Conservation (phyloP, 2,329 filamentous ascomycete species). For the Hirsutella minnesotensis region DNA sequence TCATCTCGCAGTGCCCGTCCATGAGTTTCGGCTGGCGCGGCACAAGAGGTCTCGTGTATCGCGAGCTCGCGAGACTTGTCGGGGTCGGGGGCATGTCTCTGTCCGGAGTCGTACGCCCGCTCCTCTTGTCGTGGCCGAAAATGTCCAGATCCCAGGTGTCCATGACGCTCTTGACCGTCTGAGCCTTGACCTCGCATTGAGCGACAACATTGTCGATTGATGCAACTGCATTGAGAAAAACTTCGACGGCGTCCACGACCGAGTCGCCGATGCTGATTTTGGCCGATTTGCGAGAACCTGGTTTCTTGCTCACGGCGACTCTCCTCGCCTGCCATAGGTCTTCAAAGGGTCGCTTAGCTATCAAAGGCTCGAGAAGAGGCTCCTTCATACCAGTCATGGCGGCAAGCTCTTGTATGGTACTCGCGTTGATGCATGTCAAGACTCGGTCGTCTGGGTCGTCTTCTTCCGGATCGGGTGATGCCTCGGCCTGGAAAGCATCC, state of each 20-base stretch:
- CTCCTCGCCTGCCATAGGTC: slow-evolving; percentile 52
- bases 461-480: slow-evolving; percentile 14
- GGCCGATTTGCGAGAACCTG: slow-evolving; percentile 31
- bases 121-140: slow-evolving; percentile 28
- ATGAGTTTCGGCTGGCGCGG: slow-evolving; percentile 63
- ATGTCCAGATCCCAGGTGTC: slow-evolving; percentile 37
- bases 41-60: slow-evolving; percentile 30
- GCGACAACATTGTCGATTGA: slow-evolving; percentile 74
- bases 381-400: slow-evolving; percentile 70
- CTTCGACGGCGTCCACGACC: slow-evolving; percentile 40
- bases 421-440: slow-evolving; percentile 73
- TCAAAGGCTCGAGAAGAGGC: slow-evolving; percentile 54
- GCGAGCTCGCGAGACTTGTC: slow-evolving; percentile 21
- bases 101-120: slow-evolving; percentile 17
- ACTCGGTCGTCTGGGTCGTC: slow-evolving; percentile 34
- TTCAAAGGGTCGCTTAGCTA: slow-evolving; percentile 64
- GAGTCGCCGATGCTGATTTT: slow-evolving; percentile 39
- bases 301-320: slow-evolving; percentile 43
- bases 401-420: slow-evolving; percentile 60
- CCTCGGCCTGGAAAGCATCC: slow-evolving; percentile 26
- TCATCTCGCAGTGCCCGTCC: slow-evolving; percentile 65
- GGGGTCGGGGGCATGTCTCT: slow-evolving; percentile 30
- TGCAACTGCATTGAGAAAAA: slow-evolving; percentile 69
- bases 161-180: slow-evolving; percentile 34
- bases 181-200: slow-evolving; percentile 62